phyloP scores from a whole-genome alignment of 805 yeast genomes.

The Spathaspora arborariae region DNA sequence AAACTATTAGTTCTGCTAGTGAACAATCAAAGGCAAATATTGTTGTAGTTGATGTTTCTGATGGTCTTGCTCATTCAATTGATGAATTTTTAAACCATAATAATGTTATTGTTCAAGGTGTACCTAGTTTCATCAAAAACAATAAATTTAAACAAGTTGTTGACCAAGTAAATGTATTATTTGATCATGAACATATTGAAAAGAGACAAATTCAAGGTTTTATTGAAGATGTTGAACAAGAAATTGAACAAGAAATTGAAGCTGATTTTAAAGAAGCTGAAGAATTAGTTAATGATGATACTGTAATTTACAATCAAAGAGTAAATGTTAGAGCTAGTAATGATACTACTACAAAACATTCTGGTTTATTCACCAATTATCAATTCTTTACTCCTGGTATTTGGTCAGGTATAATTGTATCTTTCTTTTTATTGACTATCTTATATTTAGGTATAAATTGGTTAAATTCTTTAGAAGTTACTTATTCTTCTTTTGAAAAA shows the following conservation, averaged over 20 bases:
- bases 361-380: constrained; percentile 57
- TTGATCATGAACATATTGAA: constrained; percentile 17
- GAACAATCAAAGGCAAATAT: constrained; percentile 9
- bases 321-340: background rate
- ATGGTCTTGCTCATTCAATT: constrained; percentile 13
- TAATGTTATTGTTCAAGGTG: constrained; percentile 25
- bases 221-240: constrained; percentile 9
- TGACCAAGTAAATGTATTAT: constrained; percentile 19
- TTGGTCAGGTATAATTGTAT: constrained; percentile 68
- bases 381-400: constrained; percentile 78
- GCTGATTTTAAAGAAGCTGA: constrained; percentile 32
- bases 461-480: constrained; percentile 67
- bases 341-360: background rate
- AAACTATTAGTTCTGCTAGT: constrained; percentile 2
- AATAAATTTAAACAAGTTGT: constrained; percentile 20
- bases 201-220: constrained; percentile 14
- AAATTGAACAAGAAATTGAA: constrained; percentile 20
- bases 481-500: constrained; percentile 81
- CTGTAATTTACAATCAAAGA: constrained; percentile 13
- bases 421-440: constrained; percentile 54
- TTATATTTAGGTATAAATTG: constrained; percentile 64
- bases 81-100: constrained; percentile 15
- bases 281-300: constrained; percentile 24
- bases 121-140: constrained; percentile 20
- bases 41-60: constrained; percentile 23